Evolutionary conservation across 2,329 filamentous ascomycete species (phyloP).

Genomic region (Colletotrichum coccodes): DNA sequence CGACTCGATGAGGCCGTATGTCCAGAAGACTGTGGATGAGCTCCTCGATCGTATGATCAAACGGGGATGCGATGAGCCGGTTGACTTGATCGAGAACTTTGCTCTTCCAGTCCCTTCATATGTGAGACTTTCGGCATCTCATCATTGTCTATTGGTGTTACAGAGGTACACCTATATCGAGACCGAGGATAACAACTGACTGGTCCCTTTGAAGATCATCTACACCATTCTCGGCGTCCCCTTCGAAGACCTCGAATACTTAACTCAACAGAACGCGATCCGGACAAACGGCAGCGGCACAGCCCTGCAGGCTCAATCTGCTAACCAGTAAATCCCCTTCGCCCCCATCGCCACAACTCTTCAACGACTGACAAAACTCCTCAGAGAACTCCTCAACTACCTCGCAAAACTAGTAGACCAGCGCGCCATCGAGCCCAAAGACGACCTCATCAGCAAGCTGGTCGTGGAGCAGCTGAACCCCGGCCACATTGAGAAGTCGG

Average conservation of each 20-base stretch:
- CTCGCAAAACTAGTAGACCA: slow-evolving; percentile 54
- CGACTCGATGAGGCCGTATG: slow-evolving; percentile 52
- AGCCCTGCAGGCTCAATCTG: slow-evolving; percentile 54
- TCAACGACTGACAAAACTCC: background rate
- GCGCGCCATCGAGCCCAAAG: slow-evolving; percentile 48
- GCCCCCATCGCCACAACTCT: background rate
- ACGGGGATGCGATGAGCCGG: slow-evolving; percentile 47
- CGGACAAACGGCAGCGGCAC: slow-evolving; percentile 58
- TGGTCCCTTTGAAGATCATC: too few relatives aligned
- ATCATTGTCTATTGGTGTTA: too few relatives aligned
- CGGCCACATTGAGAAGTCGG: slow-evolving; percentile 50
- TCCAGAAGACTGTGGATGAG: slow-evolving; percentile 55
- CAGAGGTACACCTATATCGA: too few relatives aligned
- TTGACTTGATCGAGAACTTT: slow-evolving; percentile 58
- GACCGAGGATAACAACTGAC: background rate
- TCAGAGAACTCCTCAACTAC: slow-evolving; percentile 54
- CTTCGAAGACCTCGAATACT: slow-evolving; percentile 54
- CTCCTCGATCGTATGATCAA: slow-evolving; percentile 51
- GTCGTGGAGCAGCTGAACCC: slow-evolving; percentile 51
- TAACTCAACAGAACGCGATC: slow-evolving; percentile 57
- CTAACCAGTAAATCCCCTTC: slow-evolving; percentile 48
- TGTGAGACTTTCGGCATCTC: slow-evolving; percentile 44
- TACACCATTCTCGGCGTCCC: slow-evolving; percentile 61
- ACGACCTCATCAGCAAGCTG: slow-evolving; percentile 58
- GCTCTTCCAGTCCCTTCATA: slow-evolving; percentile 59